phyloP scores from a whole-genome alignment of 2,329 filamentous ascomycete genomes.

The Pseudogymnoascus sp. region DNA sequence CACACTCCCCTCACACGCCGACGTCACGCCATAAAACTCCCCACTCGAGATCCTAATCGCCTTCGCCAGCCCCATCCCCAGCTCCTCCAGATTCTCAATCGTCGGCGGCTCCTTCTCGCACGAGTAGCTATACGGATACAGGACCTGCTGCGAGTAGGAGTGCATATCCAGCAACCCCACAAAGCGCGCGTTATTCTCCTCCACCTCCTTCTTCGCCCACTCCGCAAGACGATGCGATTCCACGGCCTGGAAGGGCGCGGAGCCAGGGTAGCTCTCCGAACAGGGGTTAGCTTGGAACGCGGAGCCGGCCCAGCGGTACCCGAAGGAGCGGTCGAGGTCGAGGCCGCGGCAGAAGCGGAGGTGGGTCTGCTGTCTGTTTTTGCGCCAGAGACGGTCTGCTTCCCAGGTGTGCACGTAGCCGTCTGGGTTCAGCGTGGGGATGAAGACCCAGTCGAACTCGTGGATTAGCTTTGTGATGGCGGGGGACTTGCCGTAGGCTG shows the following conservation, averaged over 20 bases:
- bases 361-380: constrained; percentile 77
- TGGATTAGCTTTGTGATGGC: constrained; percentile 70
- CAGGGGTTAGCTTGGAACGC: constrained; percentile 67
- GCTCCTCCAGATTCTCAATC: constrained; percentile 83
- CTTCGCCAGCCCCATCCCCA: constrained; percentile 80
- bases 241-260: constrained; percentile 70
- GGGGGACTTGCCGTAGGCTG: constrained; percentile 63
- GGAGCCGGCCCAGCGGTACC: constrained; percentile 71
- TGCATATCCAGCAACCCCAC: constrained; percentile 86
- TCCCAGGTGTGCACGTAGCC: constrained; percentile 94
- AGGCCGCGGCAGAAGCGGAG: constrained; percentile 78
- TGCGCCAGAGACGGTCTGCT: constrained; percentile 85
- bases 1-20: constrained; percentile 77
- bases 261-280: constrained; percentile 81
- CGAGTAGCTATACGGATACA: constrained; percentile 86
- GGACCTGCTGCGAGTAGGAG: constrained; percentile 88
- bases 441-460: constrained; percentile 77
- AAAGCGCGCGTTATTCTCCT: constrained; percentile 62
- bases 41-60: constrained; percentile 74
- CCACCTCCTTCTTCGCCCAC: constrained; percentile 75
- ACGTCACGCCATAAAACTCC: constrained; percentile 66
- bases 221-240: constrained; percentile 67
- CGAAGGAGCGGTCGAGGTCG: constrained; percentile 81
- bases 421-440: constrained; percentile 86
- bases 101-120: constrained; percentile 72